Evolutionary conservation across 495 filamentous ascomycete genomes (phyloP), one percentile per base, ranked within the genome.

Genomic region (Viridothelium virens): DNA sequence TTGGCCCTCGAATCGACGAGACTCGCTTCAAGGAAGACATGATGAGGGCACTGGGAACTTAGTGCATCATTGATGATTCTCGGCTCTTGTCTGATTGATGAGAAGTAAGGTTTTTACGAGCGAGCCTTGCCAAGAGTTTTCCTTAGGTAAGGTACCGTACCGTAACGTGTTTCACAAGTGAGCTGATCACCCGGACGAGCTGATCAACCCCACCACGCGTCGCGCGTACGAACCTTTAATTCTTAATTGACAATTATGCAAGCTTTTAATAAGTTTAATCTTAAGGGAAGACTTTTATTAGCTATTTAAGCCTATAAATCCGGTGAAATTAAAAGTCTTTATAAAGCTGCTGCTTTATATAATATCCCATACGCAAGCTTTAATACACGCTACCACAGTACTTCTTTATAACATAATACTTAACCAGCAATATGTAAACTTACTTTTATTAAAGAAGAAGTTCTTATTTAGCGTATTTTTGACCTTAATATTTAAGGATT

Each of bases 401-500:
- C 36, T 46, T 2, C 37, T 34, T 59, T 56, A 16, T 63, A 62
- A 69, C 63, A 56, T 64, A 48, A 72, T 67, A 65, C 39, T 41
- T 14, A 36, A 18, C 61, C 66, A 6, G 76, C 71, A 56, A 66
- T 0, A 34, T 62, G 64, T 63, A 75, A 74, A 65, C 71, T 81
- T 46, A 77, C 63, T 16, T 25, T 65, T 47, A 64, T 65, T 63
- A 63, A 77, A n/a, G n/a, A n/a, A n/a, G n/a, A n/a, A n/a, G n/a
- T n/a, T n/a, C n/a, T n/a, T n/a, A n/a, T n/a, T n/a, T 16, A 71
- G 65, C 70, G 71, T 75, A 77, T 81, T 63, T 65, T 78, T 61
- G 68, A 80, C 59, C 56, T 77, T 62, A 70, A 75, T 74, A 16
- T 38, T 16, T 65, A 64, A 71, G 74, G 67, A 66, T 74, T 75